Percentiles rank a stretch among this genome's conserved stretches.
phyloP scores from a whole-genome alignment of 495 filamentous ascomycete genomes.

The Evansstolkia leycettana region DNA sequence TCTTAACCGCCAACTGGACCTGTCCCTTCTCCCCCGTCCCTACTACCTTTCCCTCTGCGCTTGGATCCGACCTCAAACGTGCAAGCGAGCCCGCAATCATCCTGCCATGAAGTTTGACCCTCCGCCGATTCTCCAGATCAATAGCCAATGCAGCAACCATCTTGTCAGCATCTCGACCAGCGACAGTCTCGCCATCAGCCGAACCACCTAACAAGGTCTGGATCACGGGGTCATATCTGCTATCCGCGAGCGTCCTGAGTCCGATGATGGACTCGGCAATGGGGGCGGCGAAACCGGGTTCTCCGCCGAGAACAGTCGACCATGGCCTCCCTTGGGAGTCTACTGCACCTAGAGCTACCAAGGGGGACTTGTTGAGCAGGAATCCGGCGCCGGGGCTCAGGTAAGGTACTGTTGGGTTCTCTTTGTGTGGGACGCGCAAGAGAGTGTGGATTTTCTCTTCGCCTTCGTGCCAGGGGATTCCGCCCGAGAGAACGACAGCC shows the following conservation, averaged over 20 bases:
- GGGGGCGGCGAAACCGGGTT: constrained; percentile 49
- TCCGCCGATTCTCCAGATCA: constrained; percentile 50
- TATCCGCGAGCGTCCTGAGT: constrained; percentile 45
- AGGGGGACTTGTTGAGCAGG: constrained; percentile 42
- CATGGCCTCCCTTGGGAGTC: constrained; percentile 54
- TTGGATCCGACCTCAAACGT: constrained; percentile 2
- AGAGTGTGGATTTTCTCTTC: constrained; percentile 36
- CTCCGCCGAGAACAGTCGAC: constrained; percentile 64
- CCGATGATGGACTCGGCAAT: constrained; percentile 46
- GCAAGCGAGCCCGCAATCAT: constrained; percentile 45
- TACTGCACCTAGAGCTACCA: constrained; percentile 58
- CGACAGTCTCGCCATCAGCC: constrained; percentile 26
- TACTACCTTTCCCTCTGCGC: no score
- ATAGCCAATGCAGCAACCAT: constrained; percentile 52
- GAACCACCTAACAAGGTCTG: constrained; percentile 33
- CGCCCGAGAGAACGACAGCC: constrained; percentile 24
- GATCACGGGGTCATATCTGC: constrained; percentile 51
- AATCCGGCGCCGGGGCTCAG: constrained; percentile 40
- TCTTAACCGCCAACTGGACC: constrained; percentile 51
- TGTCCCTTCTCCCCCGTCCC: constrained; percentile 15
- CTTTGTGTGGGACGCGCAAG: constrained; percentile 29
- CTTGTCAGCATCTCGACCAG: constrained; percentile 12
- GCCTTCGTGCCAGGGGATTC: constrained; percentile 38
- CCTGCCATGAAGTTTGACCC: constrained; percentile 56
- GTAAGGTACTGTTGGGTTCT: constrained; percentile 50